Evolutionary conservation across 352 stramenopile genomes (phyloP), one percentile per base, ranked within the genome.

Genomic region (Phytophthora multivora): DNA sequence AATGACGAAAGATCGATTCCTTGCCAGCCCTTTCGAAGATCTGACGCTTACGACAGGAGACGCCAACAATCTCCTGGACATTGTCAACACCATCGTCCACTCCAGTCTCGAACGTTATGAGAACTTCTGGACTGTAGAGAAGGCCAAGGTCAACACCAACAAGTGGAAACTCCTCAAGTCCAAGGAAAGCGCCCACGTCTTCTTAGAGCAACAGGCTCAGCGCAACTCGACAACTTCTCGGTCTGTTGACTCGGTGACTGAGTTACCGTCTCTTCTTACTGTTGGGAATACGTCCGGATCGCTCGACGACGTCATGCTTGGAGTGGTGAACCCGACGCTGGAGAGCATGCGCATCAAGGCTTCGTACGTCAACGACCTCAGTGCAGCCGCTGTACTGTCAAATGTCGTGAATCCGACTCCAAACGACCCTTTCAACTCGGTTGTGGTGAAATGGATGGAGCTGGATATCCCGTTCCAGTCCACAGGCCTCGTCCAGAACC

Each of bases 281-380:
- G 61, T 78, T 7, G 70, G 66, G 45, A 67, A 50, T 5, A 47
- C 51, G 0, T 31, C 43, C 16, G 71, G 71, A 10, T 45, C 28
- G 1, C 50, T 79, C 3, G 59, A 79, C 19, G 66, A 77, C 41
- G 49, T 74, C n/a, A 79, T 79, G 71, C 70, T 74, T 33, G 71
- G 67, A 16, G 63, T 68, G 2, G 42, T 71, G 9, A 74, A 68
- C 21, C 63, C 63, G 8, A 74, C 63, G 7, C 31, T 69, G 4
- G 67, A 73, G 15, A 45, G 40, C 0, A 76, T 71, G 58, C 62
- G 57, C 8, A 41, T 79, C 39, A 75, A 76, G 53, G 51, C 71
- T 12, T 71, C 66, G 5, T 79, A 79, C 50, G 38, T 75, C 10
- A 41, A 70, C 23, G 62, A 78, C 35, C 39, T 66, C 15, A 63